These are phyloP conservation scores for Boletellus sp. DNA, from an alignment of 768 basidiomycete genomes.

Conservation along the genomic window DNA sequence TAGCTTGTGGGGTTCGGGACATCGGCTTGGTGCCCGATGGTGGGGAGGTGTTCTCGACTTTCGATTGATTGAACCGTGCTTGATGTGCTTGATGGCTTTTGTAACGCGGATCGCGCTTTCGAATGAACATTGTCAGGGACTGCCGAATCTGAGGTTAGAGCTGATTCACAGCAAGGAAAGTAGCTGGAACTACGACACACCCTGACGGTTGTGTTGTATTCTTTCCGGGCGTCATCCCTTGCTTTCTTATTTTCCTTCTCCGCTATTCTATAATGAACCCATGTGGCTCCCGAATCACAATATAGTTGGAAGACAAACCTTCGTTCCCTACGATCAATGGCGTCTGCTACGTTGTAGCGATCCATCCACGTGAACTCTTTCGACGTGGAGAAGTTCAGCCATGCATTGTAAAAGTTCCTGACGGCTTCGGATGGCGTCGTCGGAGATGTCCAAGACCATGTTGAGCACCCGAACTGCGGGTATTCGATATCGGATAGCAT, in stretches of 20 bases:
- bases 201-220: constrained; percentile 89
- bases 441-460: constrained; percentile 64
- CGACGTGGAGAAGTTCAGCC: constrained; percentile 80
- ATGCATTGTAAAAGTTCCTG: constrained; percentile 76
- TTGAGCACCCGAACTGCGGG: constrained; percentile 79
- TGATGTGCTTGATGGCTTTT: constrained; percentile 55
- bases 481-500: constrained; percentile 46
- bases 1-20: constrained; percentile 25
- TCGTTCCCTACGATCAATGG: constrained; percentile 80
- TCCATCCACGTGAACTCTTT: constrained; percentile 91
- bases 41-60: constrained; percentile 29
- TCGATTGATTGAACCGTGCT: constrained; percentile 36
- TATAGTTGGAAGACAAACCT: constrained; percentile 43
- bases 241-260: constrained; percentile 95
- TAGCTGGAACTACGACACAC: constrained; percentile 42
- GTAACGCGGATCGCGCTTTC: constrained; percentile 89
- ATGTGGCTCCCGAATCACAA: background rate
- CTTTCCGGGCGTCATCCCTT: constrained; percentile 79
- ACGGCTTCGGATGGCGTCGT: constrained; percentile 49
- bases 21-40: constrained; percentile 21
- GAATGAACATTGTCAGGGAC: constrained; percentile 71
- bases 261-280: constrained; percentile 58
- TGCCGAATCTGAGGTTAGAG: constrained; percentile 25
- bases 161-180: background rate
- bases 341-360: constrained; percentile 77